Evolutionary conservation across 73 alveolate species (phyloP).

Genomic region (Paramecium sexaurelia): DNA sequence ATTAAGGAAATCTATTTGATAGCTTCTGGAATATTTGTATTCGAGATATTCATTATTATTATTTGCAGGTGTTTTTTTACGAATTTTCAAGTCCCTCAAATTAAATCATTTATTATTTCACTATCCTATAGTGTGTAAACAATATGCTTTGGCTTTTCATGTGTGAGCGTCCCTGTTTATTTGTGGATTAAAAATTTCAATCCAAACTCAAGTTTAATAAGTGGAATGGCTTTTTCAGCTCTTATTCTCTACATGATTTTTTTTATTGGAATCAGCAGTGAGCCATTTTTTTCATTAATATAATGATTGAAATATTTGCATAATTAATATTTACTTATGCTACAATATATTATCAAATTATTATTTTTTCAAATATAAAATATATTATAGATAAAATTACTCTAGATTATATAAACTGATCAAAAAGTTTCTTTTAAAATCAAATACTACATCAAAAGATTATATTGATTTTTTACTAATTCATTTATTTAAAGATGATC

Average conservation of each 20-base stretch:
- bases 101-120: not conserved
- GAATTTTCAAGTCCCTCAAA: not conserved
- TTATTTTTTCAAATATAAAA: not conserved
- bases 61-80: not conserved
- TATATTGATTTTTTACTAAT: too few species aligned
- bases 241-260: not conserved
- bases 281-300: not conserved
- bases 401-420: too few species aligned
- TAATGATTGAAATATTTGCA: not conserved
- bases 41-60: not conserved
- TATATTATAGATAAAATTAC: not conserved
- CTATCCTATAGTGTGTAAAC: not conserved
- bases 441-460: too few species aligned
- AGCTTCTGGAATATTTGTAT: not conserved
- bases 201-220: not conserved
- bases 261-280: not conserved
- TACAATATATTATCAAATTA: not conserved
- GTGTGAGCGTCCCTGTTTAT: conserved; percentile 22
- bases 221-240: not conserved
- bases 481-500: too few species aligned
- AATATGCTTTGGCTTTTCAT: conserved; percentile 33
- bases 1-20: not conserved
- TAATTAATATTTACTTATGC: not conserved
- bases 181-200: not conserved
- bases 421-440: too few species aligned